Evolutionary conservation across 441 rosid genomes (phyloP).

Genomic region (Gossypium aridum): DNA sequence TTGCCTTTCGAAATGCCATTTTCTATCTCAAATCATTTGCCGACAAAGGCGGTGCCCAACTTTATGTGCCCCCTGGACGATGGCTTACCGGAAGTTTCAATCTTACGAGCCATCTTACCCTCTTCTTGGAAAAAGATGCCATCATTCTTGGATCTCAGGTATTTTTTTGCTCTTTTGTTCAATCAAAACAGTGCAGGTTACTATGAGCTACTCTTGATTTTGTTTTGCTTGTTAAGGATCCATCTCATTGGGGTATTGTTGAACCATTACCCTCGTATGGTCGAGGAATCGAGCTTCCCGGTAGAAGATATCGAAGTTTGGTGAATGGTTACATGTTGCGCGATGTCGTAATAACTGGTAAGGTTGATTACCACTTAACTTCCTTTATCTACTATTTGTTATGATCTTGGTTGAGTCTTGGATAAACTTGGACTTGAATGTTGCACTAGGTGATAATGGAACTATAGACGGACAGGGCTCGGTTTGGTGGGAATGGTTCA

Average conservation of each 20-base stretch:
- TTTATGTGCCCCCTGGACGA: conserved; percentile 81
- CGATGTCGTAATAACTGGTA: conserved; percentile 86
- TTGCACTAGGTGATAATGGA: conserved; percentile 69
- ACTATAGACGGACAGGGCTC: conserved; percentile 90
- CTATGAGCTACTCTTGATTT: background rate
- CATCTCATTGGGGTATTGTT: conserved; percentile 68
- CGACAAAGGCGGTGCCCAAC: conserved; percentile 98
- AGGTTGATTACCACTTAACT: background rate
- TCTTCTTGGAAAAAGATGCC: conserved; percentile 85
- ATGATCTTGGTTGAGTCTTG: background rate
- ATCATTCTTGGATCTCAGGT: conserved; percentile 87
- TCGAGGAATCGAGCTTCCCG: conserved; percentile 75
- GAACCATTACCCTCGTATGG: conserved; percentile 86
- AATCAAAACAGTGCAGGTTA: background rate
- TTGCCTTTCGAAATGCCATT: conserved; percentile 88
- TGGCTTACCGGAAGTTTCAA: conserved; percentile 94
- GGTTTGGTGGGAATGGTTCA: conserved; percentile 82
- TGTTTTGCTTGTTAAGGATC: conserved; percentile 36
- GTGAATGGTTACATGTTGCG: conserved; percentile 63
- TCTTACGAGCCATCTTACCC: conserved; percentile 93
- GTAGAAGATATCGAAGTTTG: conserved; percentile 68
- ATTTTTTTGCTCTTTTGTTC: background rate
- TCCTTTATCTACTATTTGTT: background rate
- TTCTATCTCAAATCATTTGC: conserved; percentile 93
- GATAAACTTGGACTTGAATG: background rate